Conservation (phyloP, 2,329 filamentous ascomycete genomes). For the Monosporascus sp. region DNA sequence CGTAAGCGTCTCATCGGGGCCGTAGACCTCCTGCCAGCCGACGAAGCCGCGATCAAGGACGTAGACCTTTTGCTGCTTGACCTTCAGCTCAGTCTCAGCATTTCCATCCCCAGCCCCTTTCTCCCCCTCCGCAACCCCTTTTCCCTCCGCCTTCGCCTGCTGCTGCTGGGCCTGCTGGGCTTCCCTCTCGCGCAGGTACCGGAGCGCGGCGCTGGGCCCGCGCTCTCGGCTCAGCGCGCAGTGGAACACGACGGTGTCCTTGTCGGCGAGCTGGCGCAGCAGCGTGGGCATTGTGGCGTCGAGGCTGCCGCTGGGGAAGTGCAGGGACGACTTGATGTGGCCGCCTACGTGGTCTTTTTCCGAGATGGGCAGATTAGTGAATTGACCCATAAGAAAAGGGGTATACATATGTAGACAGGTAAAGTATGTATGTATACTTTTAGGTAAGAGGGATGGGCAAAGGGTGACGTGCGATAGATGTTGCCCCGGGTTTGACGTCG, state of each 20-base stretch:
- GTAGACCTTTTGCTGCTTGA: constrained; percentile 62
- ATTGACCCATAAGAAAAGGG: not conserved
- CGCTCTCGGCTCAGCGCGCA: constrained; percentile 88
- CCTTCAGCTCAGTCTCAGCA: constrained; percentile 16
- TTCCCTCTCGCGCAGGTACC: constrained; percentile 69
- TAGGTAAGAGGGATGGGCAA: not conserved
- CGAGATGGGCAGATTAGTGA: not conserved
- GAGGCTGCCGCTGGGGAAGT: constrained; percentile 68
- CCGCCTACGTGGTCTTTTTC: constrained; percentile 77
- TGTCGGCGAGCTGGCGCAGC: constrained; percentile 68
- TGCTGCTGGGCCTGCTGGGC: constrained; percentile 18
- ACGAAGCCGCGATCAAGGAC: constrained; percentile 81
- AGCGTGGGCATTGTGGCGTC: constrained; percentile 76
- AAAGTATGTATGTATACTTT: too few species aligned
- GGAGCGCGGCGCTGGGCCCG: constrained; percentile 76
- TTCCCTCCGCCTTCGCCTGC: constrained; percentile 19
- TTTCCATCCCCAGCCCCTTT: constrained; percentile 18
- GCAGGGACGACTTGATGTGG: constrained; percentile 72
- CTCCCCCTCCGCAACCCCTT: constrained; percentile 14
- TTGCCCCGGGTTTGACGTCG: not conserved
- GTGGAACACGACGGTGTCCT: constrained; percentile 87
- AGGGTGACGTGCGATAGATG: not conserved
- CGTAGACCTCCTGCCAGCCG: constrained; percentile 82
- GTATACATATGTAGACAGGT: not conserved
- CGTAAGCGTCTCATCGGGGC: constrained; percentile 72